Percentiles rank a stretch among this genome's conserved stretches.
phyloP scores from a whole-genome alignment of 2,329 filamentous ascomycete species.

The Trichoderma polysporum region DNA sequence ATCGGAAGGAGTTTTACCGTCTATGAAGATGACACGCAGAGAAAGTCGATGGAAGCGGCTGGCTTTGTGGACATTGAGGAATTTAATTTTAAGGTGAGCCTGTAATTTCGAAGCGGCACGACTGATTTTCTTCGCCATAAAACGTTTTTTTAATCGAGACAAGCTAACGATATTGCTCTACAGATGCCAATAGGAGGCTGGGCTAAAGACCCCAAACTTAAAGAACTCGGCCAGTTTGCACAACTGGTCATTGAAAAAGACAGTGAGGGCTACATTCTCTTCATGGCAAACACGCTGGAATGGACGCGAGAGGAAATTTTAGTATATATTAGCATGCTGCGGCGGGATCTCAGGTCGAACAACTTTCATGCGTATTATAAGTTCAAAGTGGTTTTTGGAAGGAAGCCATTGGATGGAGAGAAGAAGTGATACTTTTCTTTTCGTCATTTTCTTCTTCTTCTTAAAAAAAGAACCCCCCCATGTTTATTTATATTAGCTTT shows the following conservation, averaged over 20 bases:
- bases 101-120: background rate
- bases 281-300: constrained; percentile 19
- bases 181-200: constrained; percentile 27
- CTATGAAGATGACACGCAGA: constrained; percentile 26
- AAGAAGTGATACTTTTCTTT: background rate
- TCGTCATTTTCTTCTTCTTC: background rate
- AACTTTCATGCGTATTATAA: constrained; percentile 18
- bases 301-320: constrained; percentile 18
- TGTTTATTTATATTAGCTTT: background rate
- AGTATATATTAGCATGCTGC: constrained; percentile 16
- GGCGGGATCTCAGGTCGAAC: constrained; percentile 12
- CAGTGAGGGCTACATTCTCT: constrained; percentile 32
- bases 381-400: constrained; percentile 18
- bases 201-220: constrained; percentile 27
- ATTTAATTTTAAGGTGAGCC: constrained; percentile 27
- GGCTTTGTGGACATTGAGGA: constrained; percentile 31
- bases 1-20: constrained; percentile 34
- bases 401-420: constrained; percentile 15
- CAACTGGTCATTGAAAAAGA: constrained; percentile 34
- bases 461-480: too few relatives aligned
- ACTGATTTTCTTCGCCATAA: background rate
- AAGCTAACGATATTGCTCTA: background rate
- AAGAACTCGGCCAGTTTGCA: constrained; percentile 32
- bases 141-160: background rate
- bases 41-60: constrained; percentile 26